Percentiles rank a stretch among this genome's conserved stretches.
Evolutionary conservation across 768 basidiomycete genomes (phyloP).

Genomic region (Pulveroboletus sp.): DNA sequence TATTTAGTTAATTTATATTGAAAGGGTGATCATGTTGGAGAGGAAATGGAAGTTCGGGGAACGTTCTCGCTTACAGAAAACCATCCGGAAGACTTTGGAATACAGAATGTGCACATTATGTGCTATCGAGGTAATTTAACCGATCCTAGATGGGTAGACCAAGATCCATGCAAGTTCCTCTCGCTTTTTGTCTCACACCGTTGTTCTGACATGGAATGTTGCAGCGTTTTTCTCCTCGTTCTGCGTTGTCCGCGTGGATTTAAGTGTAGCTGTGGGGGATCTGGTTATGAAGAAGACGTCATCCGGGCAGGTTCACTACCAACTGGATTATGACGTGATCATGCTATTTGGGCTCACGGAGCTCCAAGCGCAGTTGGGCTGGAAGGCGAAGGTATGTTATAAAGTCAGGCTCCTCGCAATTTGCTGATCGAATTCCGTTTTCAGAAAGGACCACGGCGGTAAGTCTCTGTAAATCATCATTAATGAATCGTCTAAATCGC

Average conservation of each 20-base stretch:
- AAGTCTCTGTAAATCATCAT: neutral
- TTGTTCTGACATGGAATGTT: too few relatives aligned
- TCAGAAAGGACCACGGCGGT: conserved; percentile 3
- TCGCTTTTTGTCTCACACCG: too few relatives aligned
- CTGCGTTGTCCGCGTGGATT: conserved; percentile 3
- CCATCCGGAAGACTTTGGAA: too few relatives aligned
- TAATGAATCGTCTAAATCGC: neutral
- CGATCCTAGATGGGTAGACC: too few relatives aligned
- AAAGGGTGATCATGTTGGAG: too few relatives aligned
- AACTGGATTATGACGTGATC: conserved; percentile 14
- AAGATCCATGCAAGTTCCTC: too few relatives aligned
- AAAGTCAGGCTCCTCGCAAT: neutral
- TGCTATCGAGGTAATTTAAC: too few relatives aligned
- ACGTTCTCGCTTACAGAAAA: too few relatives aligned
- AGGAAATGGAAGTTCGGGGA: too few relatives aligned
- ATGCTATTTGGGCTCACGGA: conserved; percentile 8
- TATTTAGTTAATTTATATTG: too few relatives aligned
- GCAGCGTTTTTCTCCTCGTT: neutral
- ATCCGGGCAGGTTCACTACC: conserved; percentile 2
- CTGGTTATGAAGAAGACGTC: neutral
- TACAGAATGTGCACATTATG: too few relatives aligned
- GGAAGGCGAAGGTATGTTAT: conserved; percentile 5
- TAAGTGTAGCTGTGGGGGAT: neutral
- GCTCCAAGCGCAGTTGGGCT: conserved; percentile 4
- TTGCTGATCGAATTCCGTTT: neutral